Conservation (phyloP, 352 stramenopile genomes). For the Pythium guiyangense region DNA sequence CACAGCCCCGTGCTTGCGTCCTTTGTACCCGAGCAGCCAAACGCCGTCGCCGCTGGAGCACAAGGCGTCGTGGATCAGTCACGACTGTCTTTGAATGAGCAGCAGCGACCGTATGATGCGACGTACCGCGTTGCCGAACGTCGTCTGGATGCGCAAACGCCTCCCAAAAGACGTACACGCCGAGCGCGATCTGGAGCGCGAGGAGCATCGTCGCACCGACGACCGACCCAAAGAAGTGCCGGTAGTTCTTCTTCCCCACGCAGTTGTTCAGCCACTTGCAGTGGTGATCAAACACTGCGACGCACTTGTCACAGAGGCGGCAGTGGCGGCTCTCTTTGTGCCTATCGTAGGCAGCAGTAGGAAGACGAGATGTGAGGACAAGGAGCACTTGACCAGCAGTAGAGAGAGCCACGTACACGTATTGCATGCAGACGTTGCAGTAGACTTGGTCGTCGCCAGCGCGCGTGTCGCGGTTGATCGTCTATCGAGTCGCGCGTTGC, state of each 20-base stretch:
- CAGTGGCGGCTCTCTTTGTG: slow-evolving; percentile 90
- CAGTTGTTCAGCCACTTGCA: slow-evolving; percentile 98
- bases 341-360: slow-evolving; percentile 17
- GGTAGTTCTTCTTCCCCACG: slow-evolving; percentile 88
- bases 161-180: slow-evolving; percentile 50
- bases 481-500: not conserved
- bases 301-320: slow-evolving; percentile 96
- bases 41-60: slow-evolving; percentile 44
- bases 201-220: slow-evolving; percentile 58
- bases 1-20: slow-evolving; percentile 43
- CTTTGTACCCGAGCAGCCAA: slow-evolving; percentile 49
- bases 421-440: slow-evolving; percentile 88
- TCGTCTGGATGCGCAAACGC: slow-evolving; percentile 14
- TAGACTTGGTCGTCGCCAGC: slow-evolving; percentile 56
- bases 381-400: not conserved
- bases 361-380: not conserved
- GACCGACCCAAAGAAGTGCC: slow-evolving; percentile 74
- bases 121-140: slow-evolving; percentile 36
- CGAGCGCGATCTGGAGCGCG: slow-evolving; percentile 64
- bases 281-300: slow-evolving; percentile 96
- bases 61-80: not conserved
- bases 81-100: not conserved
- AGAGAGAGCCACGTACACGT: slow-evolving; percentile 51
- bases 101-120: not conserved
- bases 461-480: slow-evolving; percentile 14